These are phyloP conservation scores for Suillus weaverae DNA, from an alignment of 768 basidiomycete species.

Conservation along the genomic window DNA sequence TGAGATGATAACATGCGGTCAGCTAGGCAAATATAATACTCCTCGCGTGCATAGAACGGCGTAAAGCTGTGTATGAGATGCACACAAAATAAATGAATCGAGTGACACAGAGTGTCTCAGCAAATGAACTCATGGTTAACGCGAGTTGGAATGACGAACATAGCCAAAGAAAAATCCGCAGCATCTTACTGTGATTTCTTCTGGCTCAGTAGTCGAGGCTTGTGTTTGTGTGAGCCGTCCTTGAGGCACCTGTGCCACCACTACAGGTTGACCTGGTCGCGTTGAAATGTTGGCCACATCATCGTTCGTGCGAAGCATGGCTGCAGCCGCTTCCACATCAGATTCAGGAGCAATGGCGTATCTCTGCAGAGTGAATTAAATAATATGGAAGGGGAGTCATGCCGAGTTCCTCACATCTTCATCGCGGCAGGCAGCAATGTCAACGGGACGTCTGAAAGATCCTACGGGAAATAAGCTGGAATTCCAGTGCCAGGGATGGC, in stretches of 20 bases:
- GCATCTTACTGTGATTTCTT: neutral
- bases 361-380: neutral
- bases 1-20: too few species aligned
- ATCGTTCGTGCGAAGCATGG: neutral
- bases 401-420: neutral
- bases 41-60: too few species aligned
- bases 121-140: neutral
- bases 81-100: too few species aligned
- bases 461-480: too few species aligned
- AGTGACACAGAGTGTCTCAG: too few species aligned
- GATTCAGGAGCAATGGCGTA: neutral
- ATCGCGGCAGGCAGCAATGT: too few species aligned
- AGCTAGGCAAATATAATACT: too few species aligned
- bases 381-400: neutral
- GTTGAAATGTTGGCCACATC: neutral
- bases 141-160: neutral
- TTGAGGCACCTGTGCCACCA: neutral
- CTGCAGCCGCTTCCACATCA: neutral
- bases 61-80: too few species aligned
- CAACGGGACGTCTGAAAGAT: too few species aligned
- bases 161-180: neutral
- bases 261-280: too few species aligned
- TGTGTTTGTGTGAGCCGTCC: neutral
- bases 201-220: neutral
- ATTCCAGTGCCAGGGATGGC: neutral